These are phyloP conservation scores for Populus hybrid DNA, from an alignment of 441 rosid genomes.

Conservation along the genomic window DNA sequence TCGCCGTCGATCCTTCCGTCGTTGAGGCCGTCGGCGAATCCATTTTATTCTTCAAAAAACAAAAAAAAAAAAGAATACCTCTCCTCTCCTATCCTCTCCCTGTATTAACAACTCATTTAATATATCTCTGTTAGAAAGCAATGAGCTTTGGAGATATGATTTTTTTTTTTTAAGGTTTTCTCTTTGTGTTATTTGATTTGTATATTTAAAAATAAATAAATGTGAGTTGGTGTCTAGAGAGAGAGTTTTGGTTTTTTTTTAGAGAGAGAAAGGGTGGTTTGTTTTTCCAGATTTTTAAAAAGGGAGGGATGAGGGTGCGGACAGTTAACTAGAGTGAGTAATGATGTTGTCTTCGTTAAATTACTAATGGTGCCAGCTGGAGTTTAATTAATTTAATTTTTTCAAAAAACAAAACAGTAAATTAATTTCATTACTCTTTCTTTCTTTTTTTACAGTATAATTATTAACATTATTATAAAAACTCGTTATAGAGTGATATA, in stretches of 20 bases:
- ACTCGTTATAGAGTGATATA: too few species aligned
- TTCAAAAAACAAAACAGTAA: too few species aligned
- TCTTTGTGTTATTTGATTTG: neutral
- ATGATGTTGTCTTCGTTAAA: neutral
- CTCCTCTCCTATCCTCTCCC: neutral
- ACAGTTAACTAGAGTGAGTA: neutral
- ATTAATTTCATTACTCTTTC: too few species aligned
- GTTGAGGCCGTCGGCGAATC: slow-evolving; percentile 44
- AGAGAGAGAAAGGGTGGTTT: neutral
- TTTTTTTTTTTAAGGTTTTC: neutral
- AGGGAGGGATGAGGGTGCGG: neutral
- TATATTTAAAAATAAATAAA: too few species aligned
- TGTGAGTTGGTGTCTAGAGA: neutral
- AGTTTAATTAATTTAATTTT: neutral
- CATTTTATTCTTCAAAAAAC: neutral
- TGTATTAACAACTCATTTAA: neutral
- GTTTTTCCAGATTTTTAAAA: neutral
- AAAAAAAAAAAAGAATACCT: neutral
- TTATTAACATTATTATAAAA: too few species aligned
- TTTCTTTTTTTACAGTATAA: too few species aligned
- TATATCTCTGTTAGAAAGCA: too few species aligned
- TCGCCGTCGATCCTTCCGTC: slow-evolving; percentile 42
- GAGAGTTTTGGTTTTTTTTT: neutral
- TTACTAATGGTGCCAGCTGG: neutral
- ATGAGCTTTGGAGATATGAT: too few species aligned